Evolutionary conservation across 2,329 filamentous ascomycete genomes (phyloP).

Genomic region (Ascochyta clinopodiicola): DNA sequence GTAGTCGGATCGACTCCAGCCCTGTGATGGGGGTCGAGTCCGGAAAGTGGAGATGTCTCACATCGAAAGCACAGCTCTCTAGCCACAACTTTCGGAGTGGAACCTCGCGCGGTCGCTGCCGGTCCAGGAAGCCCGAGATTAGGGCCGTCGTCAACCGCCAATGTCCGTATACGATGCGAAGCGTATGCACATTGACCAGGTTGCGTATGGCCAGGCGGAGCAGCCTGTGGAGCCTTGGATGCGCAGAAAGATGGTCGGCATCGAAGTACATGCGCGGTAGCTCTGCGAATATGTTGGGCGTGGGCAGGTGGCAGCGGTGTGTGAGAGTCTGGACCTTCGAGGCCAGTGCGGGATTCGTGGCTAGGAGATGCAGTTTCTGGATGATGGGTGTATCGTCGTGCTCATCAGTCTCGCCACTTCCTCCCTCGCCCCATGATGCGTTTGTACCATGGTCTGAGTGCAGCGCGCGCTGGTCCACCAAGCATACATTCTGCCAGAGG

Average conservation of each 20-base stretch:
- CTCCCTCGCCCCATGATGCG: constrained; percentile 20
- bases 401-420: constrained; percentile 31
- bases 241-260: constrained; percentile 48
- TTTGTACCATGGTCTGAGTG: constrained; percentile 25
- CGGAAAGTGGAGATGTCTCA: constrained; percentile 23
- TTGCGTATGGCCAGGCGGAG: constrained; percentile 48
- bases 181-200: constrained; percentile 52
- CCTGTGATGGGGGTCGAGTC: constrained; percentile 34
- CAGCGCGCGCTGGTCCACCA: constrained; percentile 49
- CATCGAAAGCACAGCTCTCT: constrained; percentile 50
- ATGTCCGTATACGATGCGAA: constrained; percentile 55
- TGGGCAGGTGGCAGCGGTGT: constrained; percentile 55
- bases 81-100: constrained; percentile 54
- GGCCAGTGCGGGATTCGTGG: constrained; percentile 50
- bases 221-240: constrained; percentile 50
- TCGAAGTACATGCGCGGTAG: constrained; percentile 51
- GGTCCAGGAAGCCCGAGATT: constrained; percentile 50
- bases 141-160: constrained; percentile 50
- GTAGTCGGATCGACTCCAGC: constrained; percentile 52
- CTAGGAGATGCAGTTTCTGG: constrained; percentile 51
- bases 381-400: constrained; percentile 54
- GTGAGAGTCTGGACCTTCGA: constrained; percentile 52
- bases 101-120: constrained; percentile 29
- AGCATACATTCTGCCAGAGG: constrained; percentile 52
- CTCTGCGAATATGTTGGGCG: constrained; percentile 54